Conservation (phyloP, 2,329 filamentous ascomycete species). For the Endocalyx cinctus region DNA sequence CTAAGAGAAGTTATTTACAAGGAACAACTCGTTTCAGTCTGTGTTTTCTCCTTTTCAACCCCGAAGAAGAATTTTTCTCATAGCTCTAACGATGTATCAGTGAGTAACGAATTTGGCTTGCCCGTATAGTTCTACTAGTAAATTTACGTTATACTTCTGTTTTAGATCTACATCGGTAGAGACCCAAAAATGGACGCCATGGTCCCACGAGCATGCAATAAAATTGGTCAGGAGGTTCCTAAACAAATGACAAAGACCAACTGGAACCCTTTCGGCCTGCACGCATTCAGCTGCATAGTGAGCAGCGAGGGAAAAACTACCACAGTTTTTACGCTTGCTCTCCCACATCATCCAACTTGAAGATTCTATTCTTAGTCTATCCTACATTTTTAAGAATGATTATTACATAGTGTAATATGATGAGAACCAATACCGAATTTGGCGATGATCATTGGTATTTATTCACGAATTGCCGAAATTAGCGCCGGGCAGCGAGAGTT, state of each 20-base stretch:
- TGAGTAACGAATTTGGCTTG: too few relatives aligned
- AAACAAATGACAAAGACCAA: slow-evolving; percentile 13
- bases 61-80: slow-evolving; percentile 16
- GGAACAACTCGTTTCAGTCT: slow-evolving; percentile 17
- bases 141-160: background rate
- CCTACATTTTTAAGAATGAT: slow-evolving; percentile 16
- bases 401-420: slow-evolving; percentile 24
- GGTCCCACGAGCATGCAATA: slow-evolving; percentile 4
- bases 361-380: slow-evolving; percentile 19
- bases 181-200: slow-evolving; percentile 15
- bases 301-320: slow-evolving; percentile 16
- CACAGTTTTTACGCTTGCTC: slow-evolving; percentile 19
- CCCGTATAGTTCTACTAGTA: background rate
- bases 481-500: background rate
- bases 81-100: slow-evolving; percentile 11
- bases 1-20: slow-evolving; percentile 18
- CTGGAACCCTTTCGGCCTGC: slow-evolving; percentile 9
- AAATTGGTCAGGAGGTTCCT: slow-evolving; percentile 8
- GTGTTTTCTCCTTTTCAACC: slow-evolving; percentile 19
- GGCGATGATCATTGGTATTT: slow-evolving; percentile 23
- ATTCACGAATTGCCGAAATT: slow-evolving; percentile 21
- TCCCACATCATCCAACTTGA: slow-evolving; percentile 16
- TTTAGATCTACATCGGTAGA: slow-evolving; percentile 18
- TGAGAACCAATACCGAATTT: slow-evolving; percentile 18
- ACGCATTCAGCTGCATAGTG: slow-evolving; percentile 10